Evolutionary conservation across 2,329 filamentous ascomycete genomes (phyloP), one percentile per base, ranked within the genome.

Genomic region (Berkeleyomyces rouxiae): DNA sequence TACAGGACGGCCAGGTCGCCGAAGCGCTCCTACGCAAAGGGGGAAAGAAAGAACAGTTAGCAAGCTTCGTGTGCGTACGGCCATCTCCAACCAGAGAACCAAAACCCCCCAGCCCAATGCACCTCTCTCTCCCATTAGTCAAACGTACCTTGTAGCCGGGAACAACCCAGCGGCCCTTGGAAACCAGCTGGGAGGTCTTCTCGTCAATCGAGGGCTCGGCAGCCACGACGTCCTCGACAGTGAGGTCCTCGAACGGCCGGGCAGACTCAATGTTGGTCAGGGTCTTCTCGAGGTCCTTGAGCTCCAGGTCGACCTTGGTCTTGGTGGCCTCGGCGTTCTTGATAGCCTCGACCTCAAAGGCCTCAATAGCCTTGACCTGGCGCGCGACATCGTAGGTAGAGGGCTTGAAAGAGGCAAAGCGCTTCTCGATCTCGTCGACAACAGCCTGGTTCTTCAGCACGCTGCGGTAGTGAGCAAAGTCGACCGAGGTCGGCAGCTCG

Each of bases 301-400:
- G 82, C 81, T 99, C 93, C 67, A 89, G 81, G 78, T 96, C 92
- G 70, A 99, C 92, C 79, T 91, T 90, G 73, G 85, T 81, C 87
- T 96, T 97, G 73, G 93, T 97, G 74, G 90, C 87, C 84, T 96
- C 85, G 67, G 93, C 93, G 77, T 92, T 96, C 86, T 95, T 90
- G 71, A 99, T 77, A 68, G 93, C 93, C 83, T 97, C 90, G 64
- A 88, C 85, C 84, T 99, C 92, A 74, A 99, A 99, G 63, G 90
- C 88, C 74, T 97, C 91, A 74, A 99, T 97, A 71, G 91, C 89
- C 86, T 96, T 97, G 74, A 99, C 80, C 82, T 99, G 93, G 75
- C 92, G 86, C 75, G 72, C 78, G 69, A 99, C 85, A 77, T 99
- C 93, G 82, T 97, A 96, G 70, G 88, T 89, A 72, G 83, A 81